Percentiles rank a stretch among this genome's conserved stretches.
Evolutionary conservation across 192 early-diverging fungal genomes (phyloP).

Genomic region (Irineochytrium annulatum): DNA sequence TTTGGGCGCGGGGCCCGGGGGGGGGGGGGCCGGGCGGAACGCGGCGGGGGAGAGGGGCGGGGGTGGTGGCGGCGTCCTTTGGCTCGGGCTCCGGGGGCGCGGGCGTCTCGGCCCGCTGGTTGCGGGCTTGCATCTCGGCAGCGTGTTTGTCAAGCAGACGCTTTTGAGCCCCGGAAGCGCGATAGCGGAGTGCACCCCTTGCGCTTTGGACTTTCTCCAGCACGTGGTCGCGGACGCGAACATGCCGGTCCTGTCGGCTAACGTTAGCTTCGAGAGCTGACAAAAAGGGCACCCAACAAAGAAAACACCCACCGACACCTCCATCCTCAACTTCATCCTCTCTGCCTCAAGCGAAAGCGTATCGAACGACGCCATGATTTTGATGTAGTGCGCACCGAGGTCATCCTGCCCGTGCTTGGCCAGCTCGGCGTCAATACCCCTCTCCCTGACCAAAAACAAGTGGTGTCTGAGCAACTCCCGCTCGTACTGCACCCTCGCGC

Average conservation of each 20-base stretch:
- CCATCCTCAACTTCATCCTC: slow-evolving; percentile 19
- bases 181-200: neutral
- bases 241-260: neutral
- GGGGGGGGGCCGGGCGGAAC: too few species aligned
- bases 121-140: too few species aligned
- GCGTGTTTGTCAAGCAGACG: neutral
- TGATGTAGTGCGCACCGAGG: slow-evolving; percentile 12
- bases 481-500: slow-evolving; percentile 19
- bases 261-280: neutral
- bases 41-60: too few species aligned
- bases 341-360: slow-evolving; percentile 30
- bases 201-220: neutral
- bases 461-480: slow-evolving; percentile 25
- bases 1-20: too few species aligned
- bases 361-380: slow-evolving; percentile 27
- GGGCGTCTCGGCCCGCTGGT: too few species aligned
- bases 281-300: neutral
- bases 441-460: slow-evolving; percentile 29
- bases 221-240: neutral
- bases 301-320: slow-evolving; percentile 13
- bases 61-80: too few species aligned
- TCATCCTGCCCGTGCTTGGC: neutral
- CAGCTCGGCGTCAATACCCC: slow-evolving; percentile 3
- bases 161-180: slow-evolving; percentile 7
- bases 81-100: too few species aligned